Evolutionary conservation across 2,329 filamentous ascomycete species (phyloP).

Genomic region (Diaporthe longicolla): DNA sequence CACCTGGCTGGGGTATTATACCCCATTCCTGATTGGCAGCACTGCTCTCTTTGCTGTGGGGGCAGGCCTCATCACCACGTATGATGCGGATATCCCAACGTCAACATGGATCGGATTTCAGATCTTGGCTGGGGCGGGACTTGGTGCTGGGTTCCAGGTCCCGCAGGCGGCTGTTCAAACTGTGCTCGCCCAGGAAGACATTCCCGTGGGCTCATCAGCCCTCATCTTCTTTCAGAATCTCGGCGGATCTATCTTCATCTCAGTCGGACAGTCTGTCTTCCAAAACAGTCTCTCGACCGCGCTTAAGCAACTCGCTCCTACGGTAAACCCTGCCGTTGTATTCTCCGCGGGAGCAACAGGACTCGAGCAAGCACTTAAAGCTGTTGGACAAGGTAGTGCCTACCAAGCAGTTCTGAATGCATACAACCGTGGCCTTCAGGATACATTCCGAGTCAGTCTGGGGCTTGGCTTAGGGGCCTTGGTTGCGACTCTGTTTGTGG

Average conservation of each 20-base stretch:
- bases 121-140: conserved; percentile 60
- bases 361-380: not conserved
- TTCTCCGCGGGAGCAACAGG: not conserved
- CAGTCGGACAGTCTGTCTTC: conserved; percentile 55
- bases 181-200: conserved; percentile 59
- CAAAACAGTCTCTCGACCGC: not conserved
- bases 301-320: not conserved
- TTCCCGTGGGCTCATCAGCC: conserved; percentile 63
- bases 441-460: not conserved
- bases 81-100: conserved; percentile 61
- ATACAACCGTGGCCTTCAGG: not conserved
- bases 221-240: conserved; percentile 73
- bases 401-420: not conserved
- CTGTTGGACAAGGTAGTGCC: not conserved
- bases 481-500: not conserved
- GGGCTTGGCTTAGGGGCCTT: not conserved
- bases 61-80: conserved; percentile 69
- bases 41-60: conserved; percentile 59
- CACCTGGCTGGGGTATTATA: conserved; percentile 57
- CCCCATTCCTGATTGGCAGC: conserved; percentile 60
- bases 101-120: conserved; percentile 72
- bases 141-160: conserved; percentile 62
- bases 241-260: conserved; percentile 73
- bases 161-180: conserved; percentile 63
- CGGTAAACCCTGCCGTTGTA: not conserved